These are phyloP conservation scores for Talinum fruticosum DNA, from an alignment of 148 eudicot species.

Conservation along the genomic window DNA sequence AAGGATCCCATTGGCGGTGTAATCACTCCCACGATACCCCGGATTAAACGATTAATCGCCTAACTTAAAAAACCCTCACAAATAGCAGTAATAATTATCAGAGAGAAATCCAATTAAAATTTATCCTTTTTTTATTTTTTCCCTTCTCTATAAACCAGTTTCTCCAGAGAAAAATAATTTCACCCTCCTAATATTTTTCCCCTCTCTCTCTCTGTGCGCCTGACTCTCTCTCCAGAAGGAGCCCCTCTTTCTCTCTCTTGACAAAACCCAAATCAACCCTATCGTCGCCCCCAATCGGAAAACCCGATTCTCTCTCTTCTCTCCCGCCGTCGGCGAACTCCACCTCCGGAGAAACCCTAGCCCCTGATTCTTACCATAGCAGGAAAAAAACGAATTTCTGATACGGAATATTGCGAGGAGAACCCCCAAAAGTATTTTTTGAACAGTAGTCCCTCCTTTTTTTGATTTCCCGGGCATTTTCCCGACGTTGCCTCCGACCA, in stretches of 20 bases:
- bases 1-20: background rate
- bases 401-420: background rate
- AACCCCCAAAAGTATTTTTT: background rate
- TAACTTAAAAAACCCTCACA: background rate
- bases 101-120: background rate
- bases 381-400: background rate
- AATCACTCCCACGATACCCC: background rate
- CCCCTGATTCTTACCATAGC: background rate
- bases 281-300: constrained; percentile 30
- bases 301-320: constrained; percentile 17
- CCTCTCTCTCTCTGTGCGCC: constrained; percentile 14
- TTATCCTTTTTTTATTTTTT: background rate
- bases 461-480: constrained; percentile 20
- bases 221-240: constrained; percentile 5
- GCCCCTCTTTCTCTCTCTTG: constrained; percentile 21
- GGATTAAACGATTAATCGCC: background rate
- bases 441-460: constrained; percentile 10
- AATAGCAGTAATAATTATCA: background rate
- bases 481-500: constrained; percentile 18
- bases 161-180: constrained; percentile 17
- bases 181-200: background rate
- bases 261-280: constrained; percentile 45
- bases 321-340: constrained; percentile 11
- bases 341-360: constrained; percentile 16
- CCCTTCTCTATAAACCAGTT: constrained; percentile 6